These are phyloP conservation scores for Solanum virginianum DNA, from an alignment of 257 asterid species.

Conservation along the genomic window DNA sequence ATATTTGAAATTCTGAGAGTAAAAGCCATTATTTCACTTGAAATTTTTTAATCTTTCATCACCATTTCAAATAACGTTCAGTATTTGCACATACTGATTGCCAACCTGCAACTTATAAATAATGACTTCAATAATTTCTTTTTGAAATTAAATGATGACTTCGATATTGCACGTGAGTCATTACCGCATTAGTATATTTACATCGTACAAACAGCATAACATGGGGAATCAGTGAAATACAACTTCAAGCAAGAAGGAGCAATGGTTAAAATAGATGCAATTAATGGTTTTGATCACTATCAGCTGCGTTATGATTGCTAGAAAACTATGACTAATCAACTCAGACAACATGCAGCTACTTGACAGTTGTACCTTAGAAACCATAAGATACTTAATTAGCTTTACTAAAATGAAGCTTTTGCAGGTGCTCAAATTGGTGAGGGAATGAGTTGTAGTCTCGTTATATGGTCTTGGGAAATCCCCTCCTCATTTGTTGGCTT, in stretches of 20 bases:
- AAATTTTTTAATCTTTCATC: background rate
- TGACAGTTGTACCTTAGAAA: background rate
- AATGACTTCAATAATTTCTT: background rate
- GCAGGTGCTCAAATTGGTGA: background rate
- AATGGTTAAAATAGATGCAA: background rate
- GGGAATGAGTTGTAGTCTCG: background rate
- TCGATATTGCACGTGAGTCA: background rate
- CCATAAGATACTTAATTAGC: background rate
- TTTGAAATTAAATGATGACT: background rate
- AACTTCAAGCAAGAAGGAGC: background rate
- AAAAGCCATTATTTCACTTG: background rate
- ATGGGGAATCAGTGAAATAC: background rate
- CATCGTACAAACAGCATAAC: background rate
- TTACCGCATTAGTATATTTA: background rate
- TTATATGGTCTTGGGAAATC: background rate
- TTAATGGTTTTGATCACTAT: background rate
- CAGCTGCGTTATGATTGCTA: background rate
- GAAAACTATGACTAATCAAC: background rate
- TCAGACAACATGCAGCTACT: background rate
- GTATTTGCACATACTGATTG: background rate
- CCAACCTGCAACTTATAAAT: background rate
- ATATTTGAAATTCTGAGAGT: background rate
- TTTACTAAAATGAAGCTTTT: background rate
- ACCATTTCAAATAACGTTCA: background rate
- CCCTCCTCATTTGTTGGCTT: background rate